Evolutionary conservation across 306 rosid genomes (phyloP).

Genomic region (Luffa aegyptiaca): DNA sequence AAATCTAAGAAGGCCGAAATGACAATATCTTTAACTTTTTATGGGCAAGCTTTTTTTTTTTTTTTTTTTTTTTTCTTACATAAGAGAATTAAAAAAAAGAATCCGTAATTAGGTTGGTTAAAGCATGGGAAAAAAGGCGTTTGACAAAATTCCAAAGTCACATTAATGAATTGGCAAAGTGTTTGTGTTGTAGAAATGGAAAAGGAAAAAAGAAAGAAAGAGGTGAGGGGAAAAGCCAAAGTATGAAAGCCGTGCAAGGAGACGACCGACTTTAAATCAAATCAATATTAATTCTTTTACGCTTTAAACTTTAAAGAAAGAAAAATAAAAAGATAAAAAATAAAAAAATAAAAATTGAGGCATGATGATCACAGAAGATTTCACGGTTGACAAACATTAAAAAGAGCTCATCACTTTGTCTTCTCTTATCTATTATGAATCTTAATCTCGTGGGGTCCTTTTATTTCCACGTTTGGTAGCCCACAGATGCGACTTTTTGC

Average conservation of each 20-base stretch:
- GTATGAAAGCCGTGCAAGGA: not conserved
- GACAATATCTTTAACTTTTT: not conserved
- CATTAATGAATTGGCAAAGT: not conserved
- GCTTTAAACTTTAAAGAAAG: not conserved
- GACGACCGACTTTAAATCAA: constrained; percentile 29
- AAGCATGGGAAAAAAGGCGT: not conserved
- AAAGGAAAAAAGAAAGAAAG: not conserved
- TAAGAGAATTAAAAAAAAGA: too few species aligned
- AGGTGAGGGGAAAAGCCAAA: not conserved
- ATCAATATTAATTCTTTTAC: constrained; percentile 15
- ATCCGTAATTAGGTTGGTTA: not conserved
- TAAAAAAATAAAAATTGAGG: not conserved
- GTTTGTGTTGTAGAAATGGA: not conserved
- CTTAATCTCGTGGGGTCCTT: not conserved
- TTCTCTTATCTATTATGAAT: not conserved
- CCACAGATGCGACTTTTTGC: not conserved
- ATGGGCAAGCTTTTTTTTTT: not conserved
- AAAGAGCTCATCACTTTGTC: constrained; percentile 1
- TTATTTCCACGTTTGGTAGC: not conserved
- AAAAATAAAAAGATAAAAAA: not conserved
- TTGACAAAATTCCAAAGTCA: not conserved
- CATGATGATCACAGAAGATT: constrained; percentile 9
- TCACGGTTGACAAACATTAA: constrained; percentile 4
- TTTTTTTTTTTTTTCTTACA: too few species aligned
- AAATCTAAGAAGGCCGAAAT: too few species aligned